Base-by-base conservation (phyloP, 2,329 filamentous ascomycete genomes). In the Aureobasidium melanogenum region DNA sequence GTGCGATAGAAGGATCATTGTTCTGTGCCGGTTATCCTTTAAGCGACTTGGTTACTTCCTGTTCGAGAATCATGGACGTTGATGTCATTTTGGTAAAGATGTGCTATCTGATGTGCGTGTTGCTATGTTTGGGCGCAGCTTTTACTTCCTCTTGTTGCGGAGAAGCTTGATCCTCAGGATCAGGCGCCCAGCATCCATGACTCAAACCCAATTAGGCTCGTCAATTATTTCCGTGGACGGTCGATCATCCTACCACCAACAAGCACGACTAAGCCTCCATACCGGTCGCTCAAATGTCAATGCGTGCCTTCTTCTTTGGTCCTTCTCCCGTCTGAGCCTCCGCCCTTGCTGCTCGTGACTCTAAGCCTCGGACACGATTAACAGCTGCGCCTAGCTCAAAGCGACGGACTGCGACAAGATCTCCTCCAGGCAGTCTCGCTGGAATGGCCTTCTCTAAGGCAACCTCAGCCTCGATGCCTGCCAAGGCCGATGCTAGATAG, bases 381-480 rank as follows among this genome's bases (percentile, higher is more conserved):
- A 71, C 51, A 8, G 68, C 70, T 47, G 69, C 69, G 41, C 66
- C 69, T 26, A 71, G 38, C 64, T 72, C 70, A 39, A 69, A 66
- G 2, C 58, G 64, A 32, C 70, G 67, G 34, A 69, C 64, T 43
- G 67, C 69, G 24, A 72, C 70, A 36, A 69, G 57, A 28, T 71
- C 69, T 32, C 70, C 69, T 19, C 67, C 68, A n/a, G 34, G 60
- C 26, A 71, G 61, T n/a, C 64, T 63, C 1, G 46, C 50, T 2
- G 69, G 67, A 32, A 71, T 63, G 34, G 63, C 62, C 39, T 63
- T 62, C 10, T 69, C 64, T 15, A 69, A 57, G n/a, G 60, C 66
- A 36, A 69, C 22, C 4, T 63, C 62, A 14, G 62, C 61, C 43
- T 64, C 64, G 28, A 70, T 56, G 14, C 47, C 60, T 39, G 62